Percentiles rank a stretch among this genome's conserved stretches.
Evolutionary conservation across 2,329 filamentous ascomycete species (phyloP).

Genomic region (Diaporthe destruens): DNA sequence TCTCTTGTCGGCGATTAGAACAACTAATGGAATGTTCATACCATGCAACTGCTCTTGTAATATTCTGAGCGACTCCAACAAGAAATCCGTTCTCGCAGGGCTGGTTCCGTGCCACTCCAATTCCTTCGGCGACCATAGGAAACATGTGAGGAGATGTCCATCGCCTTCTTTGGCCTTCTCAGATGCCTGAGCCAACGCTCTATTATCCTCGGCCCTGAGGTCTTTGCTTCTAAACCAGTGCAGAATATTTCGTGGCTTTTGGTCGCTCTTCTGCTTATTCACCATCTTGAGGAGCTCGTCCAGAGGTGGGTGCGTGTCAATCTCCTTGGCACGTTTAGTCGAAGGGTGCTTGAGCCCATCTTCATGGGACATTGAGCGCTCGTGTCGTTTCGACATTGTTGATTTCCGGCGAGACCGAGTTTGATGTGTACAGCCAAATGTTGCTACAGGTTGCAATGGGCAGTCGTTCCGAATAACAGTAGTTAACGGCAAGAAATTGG

Average conservation of each 20-base stretch:
- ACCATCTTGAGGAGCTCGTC: conserved; percentile 40
- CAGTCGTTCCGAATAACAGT: fast-evolving
- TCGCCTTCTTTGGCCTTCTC: conserved; percentile 42
- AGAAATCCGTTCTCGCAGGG: conserved; percentile 45
- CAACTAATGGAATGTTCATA: conserved; percentile 44
- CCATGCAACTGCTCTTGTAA: conserved; percentile 43
- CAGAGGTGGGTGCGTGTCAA: conserved; percentile 44
- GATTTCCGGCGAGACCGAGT: background rate
- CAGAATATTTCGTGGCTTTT: conserved; percentile 42
- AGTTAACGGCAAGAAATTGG: too few species aligned
- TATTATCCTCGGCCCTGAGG: conserved; percentile 46
- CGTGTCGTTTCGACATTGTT: conserved; percentile 43
- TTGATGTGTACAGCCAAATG: background rate
- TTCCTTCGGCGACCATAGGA: conserved; percentile 46
- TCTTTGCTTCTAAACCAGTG: conserved; percentile 48
- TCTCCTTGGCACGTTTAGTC: conserved; percentile 47
- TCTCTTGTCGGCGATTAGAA: conserved; percentile 43
- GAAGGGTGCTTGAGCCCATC: conserved; percentile 46
- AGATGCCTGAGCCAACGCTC: conserved; percentile 44
- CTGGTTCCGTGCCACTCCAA: conserved; percentile 47
- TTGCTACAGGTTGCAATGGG: fast-evolving
- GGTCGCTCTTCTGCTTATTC: conserved; percentile 21
- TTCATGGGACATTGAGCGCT: conserved; percentile 43
- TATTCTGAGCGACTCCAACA: conserved; percentile 44
- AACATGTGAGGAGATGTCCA: conserved; percentile 43